A percentile compares a stretch with the other conserved stretches of the same genome.
Evolutionary conservation across 2,329 filamentous ascomycete genomes (phyloP).

Genomic region (Sclerotinia glacialis): DNA sequence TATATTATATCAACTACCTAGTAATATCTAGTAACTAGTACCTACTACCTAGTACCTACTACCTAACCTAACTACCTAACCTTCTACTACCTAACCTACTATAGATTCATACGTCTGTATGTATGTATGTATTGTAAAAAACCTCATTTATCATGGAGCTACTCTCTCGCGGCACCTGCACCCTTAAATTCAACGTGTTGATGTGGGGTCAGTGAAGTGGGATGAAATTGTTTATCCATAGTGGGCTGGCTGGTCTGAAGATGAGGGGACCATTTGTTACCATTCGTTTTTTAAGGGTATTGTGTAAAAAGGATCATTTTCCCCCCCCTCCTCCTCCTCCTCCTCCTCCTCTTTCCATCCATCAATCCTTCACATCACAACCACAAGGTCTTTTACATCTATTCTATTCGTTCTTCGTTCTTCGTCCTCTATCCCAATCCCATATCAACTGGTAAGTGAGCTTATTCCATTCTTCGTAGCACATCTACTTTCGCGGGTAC

Average conservation of each 20-base stretch:
- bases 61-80: too few species aligned
- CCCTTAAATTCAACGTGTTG: background rate
- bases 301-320: background rate
- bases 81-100: too few species aligned
- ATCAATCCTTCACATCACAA: background rate
- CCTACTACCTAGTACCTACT: background rate
- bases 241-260: background rate
- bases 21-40: too few species aligned
- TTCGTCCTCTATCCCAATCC: too few species aligned
- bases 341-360: background rate
- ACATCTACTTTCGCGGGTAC: background rate
- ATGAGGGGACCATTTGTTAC: background rate
- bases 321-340: too few species aligned
- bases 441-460: background rate
- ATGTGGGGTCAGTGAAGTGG: slow-evolving; percentile 4
- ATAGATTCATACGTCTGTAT: too few species aligned
- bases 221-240: background rate
- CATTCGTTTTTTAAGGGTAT: background rate
- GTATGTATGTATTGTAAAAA: too few species aligned
- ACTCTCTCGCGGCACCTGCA: background rate
- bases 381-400: background rate
- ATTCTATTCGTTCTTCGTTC: background rate
- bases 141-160: background rate
- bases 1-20: too few species aligned
- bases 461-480: background rate